Evolutionary conservation across 805 yeast genomes (phyloP).

Genomic region (Lachancea mirantina): DNA sequence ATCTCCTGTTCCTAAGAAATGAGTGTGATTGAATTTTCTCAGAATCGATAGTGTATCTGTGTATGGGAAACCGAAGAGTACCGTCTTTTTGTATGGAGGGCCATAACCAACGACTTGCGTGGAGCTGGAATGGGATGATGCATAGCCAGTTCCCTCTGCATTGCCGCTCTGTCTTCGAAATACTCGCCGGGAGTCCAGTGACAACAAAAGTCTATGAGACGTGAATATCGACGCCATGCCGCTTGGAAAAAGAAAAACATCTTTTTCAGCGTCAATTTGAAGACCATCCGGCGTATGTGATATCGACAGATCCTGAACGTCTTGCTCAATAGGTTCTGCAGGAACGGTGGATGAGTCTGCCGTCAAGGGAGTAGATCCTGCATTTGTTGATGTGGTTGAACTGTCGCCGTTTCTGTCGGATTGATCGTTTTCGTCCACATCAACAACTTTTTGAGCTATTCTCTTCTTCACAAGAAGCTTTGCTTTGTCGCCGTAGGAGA

Average conservation of each 20-base stretch:
- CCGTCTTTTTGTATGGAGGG: constrained; percentile 48
- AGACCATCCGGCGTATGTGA: constrained; percentile 4
- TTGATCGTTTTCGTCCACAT: constrained; percentile 22
- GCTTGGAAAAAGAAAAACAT: constrained; percentile 77
- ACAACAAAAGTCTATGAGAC: constrained; percentile 57
- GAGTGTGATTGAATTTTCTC: constrained; percentile 86
- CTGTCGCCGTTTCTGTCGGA: constrained; percentile 1
- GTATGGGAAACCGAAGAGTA: constrained; percentile 94
- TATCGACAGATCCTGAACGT: neutral
- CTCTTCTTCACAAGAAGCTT: constrained; percentile 66
- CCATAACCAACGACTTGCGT: constrained; percentile 23
- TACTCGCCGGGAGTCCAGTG: constrained; percentile 31
- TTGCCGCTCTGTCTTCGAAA: constrained; percentile 16
- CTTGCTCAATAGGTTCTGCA: constrained; percentile 24
- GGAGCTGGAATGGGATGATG: constrained; percentile 5
- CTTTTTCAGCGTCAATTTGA: constrained; percentile 38
- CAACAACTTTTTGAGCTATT: constrained; percentile 59
- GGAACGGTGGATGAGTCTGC: constrained; percentile 19
- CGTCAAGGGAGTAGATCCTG: constrained; percentile 1
- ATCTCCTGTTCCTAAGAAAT: constrained; percentile 81
- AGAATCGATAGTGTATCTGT: constrained; percentile 85
- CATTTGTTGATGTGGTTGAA: neutral
- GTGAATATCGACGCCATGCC: constrained; percentile 92
- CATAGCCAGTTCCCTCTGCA: constrained; percentile 14
- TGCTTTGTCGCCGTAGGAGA: constrained; percentile 68